Base-by-base conservation (phyloP, 1,284 basidiomycete species). In the Puccinia coronata region DNA sequence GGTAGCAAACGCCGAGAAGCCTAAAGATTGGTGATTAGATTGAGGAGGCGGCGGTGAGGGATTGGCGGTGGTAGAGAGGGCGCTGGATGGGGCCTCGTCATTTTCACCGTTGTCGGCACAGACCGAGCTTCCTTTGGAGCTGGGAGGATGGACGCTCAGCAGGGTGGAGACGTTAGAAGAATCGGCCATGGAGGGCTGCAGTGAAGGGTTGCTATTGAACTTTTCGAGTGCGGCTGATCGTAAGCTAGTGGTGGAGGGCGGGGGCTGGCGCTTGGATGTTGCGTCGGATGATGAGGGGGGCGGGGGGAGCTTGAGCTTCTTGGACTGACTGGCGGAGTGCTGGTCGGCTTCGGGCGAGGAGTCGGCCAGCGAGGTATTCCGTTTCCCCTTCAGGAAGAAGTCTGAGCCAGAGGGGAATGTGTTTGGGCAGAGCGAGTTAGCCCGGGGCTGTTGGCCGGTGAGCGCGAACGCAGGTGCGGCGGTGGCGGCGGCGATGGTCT, bases 311-410 rank as follows among this genome's bases (percentile, higher is more conserved):
- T 80, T 80, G 11, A 43, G 49, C 47, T 80, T 80, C 51, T 80
- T 80, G 41, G 69, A 53, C 41, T 80, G 77, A 49, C 49, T 71
- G 12, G 77, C 53, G 36, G 49, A 49, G 25, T 70, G 51, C 20
- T 53, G 20, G 31, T 80, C 67, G 20, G 14, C 34, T 1, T 39
- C 76, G 12, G 76, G 49, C 9, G 63, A 59, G 36, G 67, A 61
- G 55, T 59, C 67, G 16, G 36, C 77, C 28, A 80, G 39, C 20
- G 63, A 55, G 53, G 53, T 80, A 59, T 80, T 80, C 3, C 77
- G 49, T 59, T 80, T 80, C 11, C 77, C 77, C 41, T 80, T 80
- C 28, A 80, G 67, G 39, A 80, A 80, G 41, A 80, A 80, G 70
- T 80, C 77, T n/a, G 77, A 80, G 28, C 77, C 67, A 31, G 63